A percentile compares a stretch with the other conserved stretches of the same genome.
These are phyloP conservation scores for Porcisia hertigi DNA, from an alignment of 208 protist species.

Conservation along the genomic window DNA sequence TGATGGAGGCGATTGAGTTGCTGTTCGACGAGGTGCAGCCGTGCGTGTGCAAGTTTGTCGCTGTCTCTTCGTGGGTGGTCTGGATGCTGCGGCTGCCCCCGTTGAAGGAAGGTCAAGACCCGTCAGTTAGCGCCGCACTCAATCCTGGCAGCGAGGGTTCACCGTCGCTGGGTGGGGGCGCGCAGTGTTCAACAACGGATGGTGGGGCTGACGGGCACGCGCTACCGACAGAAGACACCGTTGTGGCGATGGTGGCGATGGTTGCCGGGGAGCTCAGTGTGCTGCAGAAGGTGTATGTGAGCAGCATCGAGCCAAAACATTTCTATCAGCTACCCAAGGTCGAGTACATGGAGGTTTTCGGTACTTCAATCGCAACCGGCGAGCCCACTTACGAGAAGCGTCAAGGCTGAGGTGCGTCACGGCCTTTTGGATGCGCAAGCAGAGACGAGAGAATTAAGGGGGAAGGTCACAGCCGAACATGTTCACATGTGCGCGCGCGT, in stretches of 20 bases:
- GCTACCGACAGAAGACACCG: slow-evolving; percentile 24
- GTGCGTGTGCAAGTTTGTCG: slow-evolving; percentile 57
- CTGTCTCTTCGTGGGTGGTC: slow-evolving; percentile 43
- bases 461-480: background rate
- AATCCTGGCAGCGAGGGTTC: slow-evolving; percentile 19
- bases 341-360: slow-evolving; percentile 75
- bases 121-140: background rate
- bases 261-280: slow-evolving; percentile 59
- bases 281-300: slow-evolving; percentile 62
- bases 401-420: slow-evolving; percentile 1
- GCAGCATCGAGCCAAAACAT: slow-evolving; percentile 71
- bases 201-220: background rate
- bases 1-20: slow-evolving; percentile 17
- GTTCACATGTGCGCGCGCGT: background rate
- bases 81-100: slow-evolving; percentile 43
- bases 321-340: slow-evolving; percentile 80
- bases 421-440: background rate
- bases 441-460: background rate
- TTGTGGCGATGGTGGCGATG: slow-evolving; percentile 52
- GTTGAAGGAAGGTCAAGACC: slow-evolving; percentile 6
- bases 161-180: background rate
- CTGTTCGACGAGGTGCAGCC: slow-evolving; percentile 45
- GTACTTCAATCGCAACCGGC: slow-evolving; percentile 57
- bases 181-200: background rate
- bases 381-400: slow-evolving; percentile 39